Percentiles rank a stretch among this genome's conserved stretches.
These are phyloP conservation scores for Coemansia sp. DNA, from an alignment of 192 early-diverging fungal species.

Conservation along the genomic window DNA sequence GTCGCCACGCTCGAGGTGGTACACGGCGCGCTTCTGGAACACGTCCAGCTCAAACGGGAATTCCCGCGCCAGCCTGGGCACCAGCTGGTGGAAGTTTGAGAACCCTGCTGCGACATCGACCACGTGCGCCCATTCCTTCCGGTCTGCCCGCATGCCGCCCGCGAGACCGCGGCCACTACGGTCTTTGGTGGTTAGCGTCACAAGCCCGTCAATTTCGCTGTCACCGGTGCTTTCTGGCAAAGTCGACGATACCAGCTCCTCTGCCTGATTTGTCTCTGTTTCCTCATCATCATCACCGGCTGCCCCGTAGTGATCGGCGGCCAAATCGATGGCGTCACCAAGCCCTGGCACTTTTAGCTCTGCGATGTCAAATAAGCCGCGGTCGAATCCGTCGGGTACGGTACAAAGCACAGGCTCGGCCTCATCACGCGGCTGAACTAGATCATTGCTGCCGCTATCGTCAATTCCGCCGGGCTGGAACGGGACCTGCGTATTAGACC, in stretches of 20 bases:
- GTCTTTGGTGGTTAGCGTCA: background rate
- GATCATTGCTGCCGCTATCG: background rate
- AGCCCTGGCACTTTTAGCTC: constrained; percentile 2
- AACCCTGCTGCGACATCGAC: constrained; percentile 85
- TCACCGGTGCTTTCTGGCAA: background rate
- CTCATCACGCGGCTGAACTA: background rate
- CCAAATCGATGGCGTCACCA: constrained; percentile 14
- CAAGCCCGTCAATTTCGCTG: constrained; percentile 16
- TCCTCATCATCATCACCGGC: background rate
- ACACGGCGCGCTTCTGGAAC: constrained; percentile 97
- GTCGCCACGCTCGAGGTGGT: constrained; percentile 92
- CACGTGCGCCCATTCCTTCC: constrained; percentile 87
- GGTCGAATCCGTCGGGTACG: constrained; percentile 45
- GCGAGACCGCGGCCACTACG: background rate
- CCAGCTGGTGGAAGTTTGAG: constrained; percentile 84
- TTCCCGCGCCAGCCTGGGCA: constrained; percentile 84
- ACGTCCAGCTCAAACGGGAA: constrained; percentile 95
- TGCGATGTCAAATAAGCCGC: constrained; percentile 27
- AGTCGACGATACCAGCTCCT: background rate
- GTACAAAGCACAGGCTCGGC: constrained; percentile 23
- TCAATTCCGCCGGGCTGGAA: constrained; percentile 46
- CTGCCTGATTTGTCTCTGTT: background rate
- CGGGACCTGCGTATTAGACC: constrained; percentile 30
- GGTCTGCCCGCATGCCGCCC: constrained; percentile 1
- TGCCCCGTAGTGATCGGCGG: constrained; percentile 20